These are phyloP conservation scores for Microcyclospora tardicrescens DNA, from an alignment of 2,329 filamentous ascomycete genomes.

Conservation along the genomic window DNA sequence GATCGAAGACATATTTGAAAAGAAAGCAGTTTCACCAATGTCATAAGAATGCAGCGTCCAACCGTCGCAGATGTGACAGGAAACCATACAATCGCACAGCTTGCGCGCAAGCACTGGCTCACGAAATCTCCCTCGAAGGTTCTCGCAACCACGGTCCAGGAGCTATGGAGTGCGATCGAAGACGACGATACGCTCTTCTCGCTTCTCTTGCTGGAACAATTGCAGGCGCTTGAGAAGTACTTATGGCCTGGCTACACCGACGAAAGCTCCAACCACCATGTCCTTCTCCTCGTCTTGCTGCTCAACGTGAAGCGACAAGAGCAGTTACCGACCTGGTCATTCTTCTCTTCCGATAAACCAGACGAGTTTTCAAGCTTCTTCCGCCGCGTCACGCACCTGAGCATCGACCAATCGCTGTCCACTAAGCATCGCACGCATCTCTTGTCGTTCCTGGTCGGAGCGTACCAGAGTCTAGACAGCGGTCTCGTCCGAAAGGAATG, in stretches of 20 bases:
- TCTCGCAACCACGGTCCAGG: slow-evolving; percentile 70
- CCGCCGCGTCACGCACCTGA: slow-evolving; percentile 78
- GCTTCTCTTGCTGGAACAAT: slow-evolving; percentile 70
- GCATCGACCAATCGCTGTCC: slow-evolving; percentile 40
- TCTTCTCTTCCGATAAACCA: slow-evolving; percentile 58
- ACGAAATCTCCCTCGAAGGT: slow-evolving; percentile 52
- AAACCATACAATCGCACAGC: slow-evolving; percentile 50
- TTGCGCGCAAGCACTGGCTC: slow-evolving; percentile 80
- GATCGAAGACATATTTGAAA: no score
- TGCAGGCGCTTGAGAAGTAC: slow-evolving; percentile 86
- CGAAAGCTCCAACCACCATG: slow-evolving; percentile 80
- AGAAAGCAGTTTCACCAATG: no score
- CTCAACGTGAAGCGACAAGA: slow-evolving; percentile 81
- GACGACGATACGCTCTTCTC: slow-evolving; percentile 66
- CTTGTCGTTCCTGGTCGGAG: slow-evolving; percentile 77
- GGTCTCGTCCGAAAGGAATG: slow-evolving; percentile 88
- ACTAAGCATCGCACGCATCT: slow-evolving; percentile 55
- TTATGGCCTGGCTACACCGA: slow-evolving; percentile 80
- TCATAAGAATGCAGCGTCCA: slow-evolving; percentile 31
- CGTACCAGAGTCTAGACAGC: slow-evolving; percentile 88
- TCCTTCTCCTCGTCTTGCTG: slow-evolving; percentile 73
- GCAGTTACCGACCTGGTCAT: slow-evolving; percentile 72
- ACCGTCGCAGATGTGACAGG: slow-evolving; percentile 57
- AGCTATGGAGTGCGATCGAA: slow-evolving; percentile 77
- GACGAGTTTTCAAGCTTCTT: slow-evolving; percentile 82